These are phyloP conservation scores for Podaxis sp. DNA, from an alignment of 768 basidiomycete genomes.

Conservation along the genomic window DNA sequence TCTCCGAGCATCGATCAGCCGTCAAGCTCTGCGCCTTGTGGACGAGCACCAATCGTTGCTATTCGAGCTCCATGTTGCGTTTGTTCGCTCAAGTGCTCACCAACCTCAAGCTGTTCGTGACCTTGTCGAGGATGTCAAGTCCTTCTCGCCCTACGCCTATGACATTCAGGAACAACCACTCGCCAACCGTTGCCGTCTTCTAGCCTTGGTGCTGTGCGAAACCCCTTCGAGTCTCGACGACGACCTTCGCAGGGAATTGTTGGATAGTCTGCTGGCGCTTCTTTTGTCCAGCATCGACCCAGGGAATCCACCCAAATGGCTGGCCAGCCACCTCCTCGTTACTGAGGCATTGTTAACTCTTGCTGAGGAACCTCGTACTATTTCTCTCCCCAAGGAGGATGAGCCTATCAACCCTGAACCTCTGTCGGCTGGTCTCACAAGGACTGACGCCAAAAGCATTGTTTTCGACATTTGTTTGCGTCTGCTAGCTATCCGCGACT, in stretches of 20 bases:
- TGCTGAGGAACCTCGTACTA: slow-evolving; percentile 64
- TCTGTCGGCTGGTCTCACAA: slow-evolving; percentile 55
- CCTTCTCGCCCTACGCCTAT: slow-evolving; percentile 59
- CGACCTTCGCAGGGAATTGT: slow-evolving; percentile 50
- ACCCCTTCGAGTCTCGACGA: slow-evolving; percentile 54
- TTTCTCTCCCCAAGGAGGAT: slow-evolving; percentile 65
- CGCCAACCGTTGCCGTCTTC: slow-evolving; percentile 77
- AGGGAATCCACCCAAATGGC: slow-evolving; percentile 79
- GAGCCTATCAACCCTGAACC: slow-evolving; percentile 52
- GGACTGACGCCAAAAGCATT: slow-evolving; percentile 53
- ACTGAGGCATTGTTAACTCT: slow-evolving; percentile 78
- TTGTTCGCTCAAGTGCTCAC: slow-evolving; percentile 61
- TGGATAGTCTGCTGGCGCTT: slow-evolving; percentile 66
- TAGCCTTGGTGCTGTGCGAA: slow-evolving; percentile 81
- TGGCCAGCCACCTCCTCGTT: slow-evolving; percentile 80
- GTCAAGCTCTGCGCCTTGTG: slow-evolving; percentile 70
- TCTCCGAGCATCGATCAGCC: slow-evolving; percentile 59
- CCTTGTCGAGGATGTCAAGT: slow-evolving; percentile 74
- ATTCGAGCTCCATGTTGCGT: slow-evolving; percentile 83
- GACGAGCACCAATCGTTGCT: slow-evolving; percentile 86
- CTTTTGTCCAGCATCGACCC: slow-evolving; percentile 54
- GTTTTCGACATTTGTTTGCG: slow-evolving; percentile 77
- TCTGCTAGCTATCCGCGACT: slow-evolving; percentile 56
- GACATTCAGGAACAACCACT: slow-evolving; percentile 73
- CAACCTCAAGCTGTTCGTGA: slow-evolving; percentile 64